phyloP scores from a whole-genome alignment of 2,329 filamentous ascomycete genomes.

The Trichophyton mentagrophytes region DNA sequence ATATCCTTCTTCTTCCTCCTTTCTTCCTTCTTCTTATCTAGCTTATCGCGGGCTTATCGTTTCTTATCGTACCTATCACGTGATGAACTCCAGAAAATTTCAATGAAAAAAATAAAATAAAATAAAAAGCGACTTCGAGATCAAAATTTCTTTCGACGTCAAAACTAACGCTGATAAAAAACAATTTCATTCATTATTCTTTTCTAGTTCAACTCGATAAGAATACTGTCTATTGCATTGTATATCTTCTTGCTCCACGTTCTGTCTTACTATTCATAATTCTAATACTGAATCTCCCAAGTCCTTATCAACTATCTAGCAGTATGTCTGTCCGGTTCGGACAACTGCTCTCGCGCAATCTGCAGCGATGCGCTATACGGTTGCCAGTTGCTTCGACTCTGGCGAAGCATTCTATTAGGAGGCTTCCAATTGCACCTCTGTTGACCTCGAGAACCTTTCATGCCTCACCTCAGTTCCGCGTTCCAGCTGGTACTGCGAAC shows the following conservation, averaged over 20 bases:
- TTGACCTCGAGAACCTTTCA: conserved; percentile 20
- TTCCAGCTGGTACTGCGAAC: conserved; percentile 17
- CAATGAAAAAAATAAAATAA: background rate
- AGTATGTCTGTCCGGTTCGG: conserved; percentile 29
- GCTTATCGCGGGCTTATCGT: background rate
- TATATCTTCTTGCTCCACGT: background rate
- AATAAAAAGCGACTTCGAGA: no score
- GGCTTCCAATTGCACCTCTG: conserved; percentile 13
- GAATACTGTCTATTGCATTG: background rate
- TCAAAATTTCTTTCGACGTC: background rate
- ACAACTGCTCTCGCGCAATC: conserved; percentile 26
- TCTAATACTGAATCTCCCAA: background rate
- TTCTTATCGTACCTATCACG: background rate
- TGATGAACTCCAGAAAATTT: background rate
- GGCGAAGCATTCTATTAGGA: conserved; percentile 18
- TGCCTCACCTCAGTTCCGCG: conserved; percentile 19
- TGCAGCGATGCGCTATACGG: conserved; percentile 22
- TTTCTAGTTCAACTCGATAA: background rate
- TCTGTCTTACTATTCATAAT: background rate
- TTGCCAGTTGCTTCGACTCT: conserved; percentile 18
- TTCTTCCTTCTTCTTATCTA: background rate
- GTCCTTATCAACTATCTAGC: background rate
- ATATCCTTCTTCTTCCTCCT: background rate
- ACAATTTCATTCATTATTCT: background rate
- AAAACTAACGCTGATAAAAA: background rate